These are phyloP conservation scores for Rhytidiadelphus loreus DNA, from an alignment of 225 moss, liverwort and hornwort species.

Conservation along the genomic window DNA sequence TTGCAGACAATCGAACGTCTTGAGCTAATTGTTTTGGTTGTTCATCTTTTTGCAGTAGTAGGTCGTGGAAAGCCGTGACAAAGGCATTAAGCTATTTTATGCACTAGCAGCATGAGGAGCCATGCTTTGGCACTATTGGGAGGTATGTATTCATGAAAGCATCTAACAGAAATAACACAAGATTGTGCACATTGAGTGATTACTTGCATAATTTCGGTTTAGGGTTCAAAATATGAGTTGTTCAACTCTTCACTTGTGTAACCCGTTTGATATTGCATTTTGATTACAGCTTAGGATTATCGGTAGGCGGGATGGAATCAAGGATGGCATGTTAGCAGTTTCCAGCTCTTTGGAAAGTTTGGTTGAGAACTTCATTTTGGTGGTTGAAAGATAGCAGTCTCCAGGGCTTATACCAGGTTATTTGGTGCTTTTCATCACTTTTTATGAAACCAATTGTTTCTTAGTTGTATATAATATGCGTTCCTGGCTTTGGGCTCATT, in stretches of 20 bases:
- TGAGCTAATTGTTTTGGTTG: not conserved
- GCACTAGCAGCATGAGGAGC: not conserved
- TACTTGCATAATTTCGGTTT: not conserved
- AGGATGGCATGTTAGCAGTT: not conserved
- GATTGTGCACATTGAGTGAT: not conserved
- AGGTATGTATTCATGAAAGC: conserved; percentile 9
- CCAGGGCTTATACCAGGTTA: not conserved
- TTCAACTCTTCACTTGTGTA: not conserved
- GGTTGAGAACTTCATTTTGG: not conserved
- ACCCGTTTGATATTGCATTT: not conserved
- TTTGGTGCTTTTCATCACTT: not conserved
- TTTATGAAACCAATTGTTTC: conserved; percentile 5
- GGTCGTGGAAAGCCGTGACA: conserved; percentile 17
- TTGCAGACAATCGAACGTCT: not conserved
- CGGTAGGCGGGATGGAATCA: not conserved
- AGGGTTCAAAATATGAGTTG: too few relatives aligned
- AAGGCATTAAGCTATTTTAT: not conserved
- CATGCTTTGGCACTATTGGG: not conserved
- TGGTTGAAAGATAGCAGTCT: not conserved
- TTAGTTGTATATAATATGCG: not conserved
- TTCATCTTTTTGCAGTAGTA: not conserved
- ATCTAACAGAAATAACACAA: not conserved
- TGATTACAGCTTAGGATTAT: not conserved
- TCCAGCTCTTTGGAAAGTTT: not conserved
- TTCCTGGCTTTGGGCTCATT: not conserved